These are phyloP conservation scores for Ascochyta koolunga DNA, from an alignment of 2,329 filamentous ascomycete species.

Conservation along the genomic window DNA sequence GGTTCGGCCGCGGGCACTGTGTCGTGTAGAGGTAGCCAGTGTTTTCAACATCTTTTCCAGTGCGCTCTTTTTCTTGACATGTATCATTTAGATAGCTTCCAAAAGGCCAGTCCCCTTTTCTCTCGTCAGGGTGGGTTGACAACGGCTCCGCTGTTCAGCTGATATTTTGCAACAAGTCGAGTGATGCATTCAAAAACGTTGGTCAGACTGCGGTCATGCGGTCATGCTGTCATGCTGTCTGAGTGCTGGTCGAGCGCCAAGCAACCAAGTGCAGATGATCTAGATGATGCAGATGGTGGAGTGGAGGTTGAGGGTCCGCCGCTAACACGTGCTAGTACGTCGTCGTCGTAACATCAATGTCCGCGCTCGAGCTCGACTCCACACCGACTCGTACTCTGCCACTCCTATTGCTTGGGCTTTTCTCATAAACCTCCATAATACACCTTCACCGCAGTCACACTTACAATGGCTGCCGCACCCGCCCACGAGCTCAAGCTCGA, in stretches of 20 bases:
- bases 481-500: conserved; percentile 61
- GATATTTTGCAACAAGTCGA: neutral
- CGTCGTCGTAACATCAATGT: conserved; percentile 38
- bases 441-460: conserved; percentile 8
- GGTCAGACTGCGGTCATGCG: conserved; percentile 19
- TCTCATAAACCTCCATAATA: conserved; percentile 5
- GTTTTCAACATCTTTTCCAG: conserved; percentile 14
- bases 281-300: conserved; percentile 12
- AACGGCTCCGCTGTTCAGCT: conserved; percentile 23
- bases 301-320: conserved; percentile 12
- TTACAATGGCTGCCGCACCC: conserved; percentile 41
- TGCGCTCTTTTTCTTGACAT: conserved; percentile 34
- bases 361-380: conserved; percentile 24
- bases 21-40: conserved; percentile 13
- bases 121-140: conserved; percentile 24
- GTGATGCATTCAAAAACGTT: neutral
- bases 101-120: conserved; percentile 35
- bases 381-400: conserved; percentile 16
- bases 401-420: conserved; percentile 18
- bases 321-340: conserved; percentile 37
- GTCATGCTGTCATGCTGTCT: conserved; percentile 22
- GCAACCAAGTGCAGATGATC: neutral
- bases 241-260: conserved; percentile 14
- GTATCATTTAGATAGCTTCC: conserved; percentile 40
- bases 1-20: conserved; percentile 21